Evolutionary conservation across 2,329 filamentous ascomycete genomes (phyloP), one percentile per base, ranked within the genome.

Genomic region (Knufia fluminis): DNA sequence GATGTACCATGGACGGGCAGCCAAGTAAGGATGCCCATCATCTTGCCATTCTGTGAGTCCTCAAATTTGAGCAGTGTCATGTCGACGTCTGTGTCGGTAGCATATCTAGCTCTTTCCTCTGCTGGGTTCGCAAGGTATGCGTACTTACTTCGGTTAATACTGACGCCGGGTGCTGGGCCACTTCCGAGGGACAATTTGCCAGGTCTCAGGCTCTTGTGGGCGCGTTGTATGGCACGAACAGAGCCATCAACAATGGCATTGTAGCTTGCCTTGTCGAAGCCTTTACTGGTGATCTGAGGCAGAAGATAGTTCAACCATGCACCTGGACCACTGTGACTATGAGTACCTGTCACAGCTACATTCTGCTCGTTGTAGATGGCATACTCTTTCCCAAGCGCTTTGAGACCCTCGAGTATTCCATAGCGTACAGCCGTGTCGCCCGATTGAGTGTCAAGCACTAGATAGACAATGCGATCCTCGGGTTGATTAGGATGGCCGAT

Each of bases 301-400:
- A 96, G 74, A 8, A 97, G 76, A 63, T 96, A 97, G 68, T 97
- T 97, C 64, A 94, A 74, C 88, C 89, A 97, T 4, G 85, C 91
- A 1, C 86, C 91, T 0, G 91, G 90, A 0, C 90, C 91, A 20
- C 89, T 83, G 68, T 97, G 91, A 22, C 86, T 92, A 66, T 97
- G 91, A 0, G 91, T 97, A 48, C 90, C 91, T 0, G 88, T 94
- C 19, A 97, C 78, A 28, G 91, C 91, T 31, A 96, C 70, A 61
- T 95, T 97, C 59, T 85, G 77, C 60, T 85, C 78, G 41, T 76
- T 79, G 66, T 96, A 97, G 23, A 83, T 68, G 1, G 77, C 72
- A 64, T 90, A 95, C 2, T 84, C 82, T 14, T 73, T 66, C 0
- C 90, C 91, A 6, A 94, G 69, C 0, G 70, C 72, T 33, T 74